A percentile compares a stretch with the other conserved stretches of the same genome.
These are phyloP conservation scores for Acacia melanoxylon DNA, from an alignment of 306 rosid species.

Conservation along the genomic window DNA sequence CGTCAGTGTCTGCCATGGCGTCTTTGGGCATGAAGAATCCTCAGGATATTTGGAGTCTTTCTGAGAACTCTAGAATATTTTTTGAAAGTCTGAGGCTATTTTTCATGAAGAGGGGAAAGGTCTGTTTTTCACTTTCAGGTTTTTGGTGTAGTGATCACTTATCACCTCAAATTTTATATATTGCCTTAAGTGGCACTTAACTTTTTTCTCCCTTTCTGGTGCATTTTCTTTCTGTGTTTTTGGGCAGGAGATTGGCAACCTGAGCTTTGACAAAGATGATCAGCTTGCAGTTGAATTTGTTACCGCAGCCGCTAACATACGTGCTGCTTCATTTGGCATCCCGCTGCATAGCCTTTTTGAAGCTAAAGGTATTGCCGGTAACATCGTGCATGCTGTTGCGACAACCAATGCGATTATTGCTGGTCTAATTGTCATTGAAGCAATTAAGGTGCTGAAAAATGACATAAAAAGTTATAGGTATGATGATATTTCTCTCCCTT, in stretches of 20 bases:
- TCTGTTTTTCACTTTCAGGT: constrained; percentile 30
- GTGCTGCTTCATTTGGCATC: constrained; percentile 92
- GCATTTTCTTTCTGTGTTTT: constrained; percentile 9
- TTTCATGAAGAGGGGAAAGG: constrained; percentile 82
- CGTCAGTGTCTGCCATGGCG: constrained; percentile 79
- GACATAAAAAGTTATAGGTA: constrained; percentile 76
- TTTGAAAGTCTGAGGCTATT: constrained; percentile 77
- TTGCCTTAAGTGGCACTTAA: constrained; percentile 3
- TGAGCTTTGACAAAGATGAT: constrained; percentile 96
- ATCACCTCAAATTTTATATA: constrained; percentile 16
- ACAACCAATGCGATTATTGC: constrained; percentile 97
- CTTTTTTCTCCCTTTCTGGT: background rate
- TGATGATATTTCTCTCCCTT: constrained; percentile 33
- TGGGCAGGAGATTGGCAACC: constrained; percentile 82
- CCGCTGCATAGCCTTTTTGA: constrained; percentile 95
- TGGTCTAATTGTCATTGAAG: constrained; percentile 96
- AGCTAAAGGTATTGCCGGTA: constrained; percentile 99
- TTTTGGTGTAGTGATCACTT: constrained; percentile 19
- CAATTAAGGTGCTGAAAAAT: constrained; percentile 87
- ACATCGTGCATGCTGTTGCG: constrained; percentile 98
- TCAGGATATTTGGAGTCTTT: constrained; percentile 93
- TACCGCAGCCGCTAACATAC: constrained; percentile 94
- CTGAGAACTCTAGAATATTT: constrained; percentile 79
- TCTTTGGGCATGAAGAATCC: constrained; percentile 96
- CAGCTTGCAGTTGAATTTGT: constrained; percentile 98